Conservation (phyloP, 306 rosid species). For the Aeschynomene evenia region DNA sequence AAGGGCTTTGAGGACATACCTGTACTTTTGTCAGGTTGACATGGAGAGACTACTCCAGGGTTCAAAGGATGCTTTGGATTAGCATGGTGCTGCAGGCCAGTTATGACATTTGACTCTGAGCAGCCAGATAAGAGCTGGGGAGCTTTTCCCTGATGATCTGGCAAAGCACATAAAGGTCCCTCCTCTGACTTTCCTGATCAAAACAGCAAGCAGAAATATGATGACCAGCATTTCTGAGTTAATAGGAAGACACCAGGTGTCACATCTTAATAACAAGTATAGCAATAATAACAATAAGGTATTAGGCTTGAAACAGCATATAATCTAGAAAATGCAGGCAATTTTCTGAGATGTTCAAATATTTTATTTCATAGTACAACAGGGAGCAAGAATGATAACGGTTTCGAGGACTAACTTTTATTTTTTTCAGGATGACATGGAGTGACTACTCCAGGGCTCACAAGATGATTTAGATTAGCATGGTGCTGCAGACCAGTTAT, state of each 20-base stretch:
- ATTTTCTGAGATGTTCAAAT: neutral
- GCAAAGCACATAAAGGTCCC: slow-evolving; percentile 27
- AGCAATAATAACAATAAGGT: neutral
- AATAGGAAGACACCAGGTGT: neutral
- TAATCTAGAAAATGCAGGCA: neutral
- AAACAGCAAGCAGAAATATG: slow-evolving; percentile 5
- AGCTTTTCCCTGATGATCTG: slow-evolving; percentile 31
- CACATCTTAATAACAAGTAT: neutral
- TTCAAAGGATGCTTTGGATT: slow-evolving; percentile 12
- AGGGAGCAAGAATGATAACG: neutral
- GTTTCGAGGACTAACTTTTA: slow-evolving; percentile 33
- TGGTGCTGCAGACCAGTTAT: slow-evolving; percentile 29
- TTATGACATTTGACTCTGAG: slow-evolving; percentile 30
- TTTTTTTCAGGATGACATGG: slow-evolving; percentile 11
- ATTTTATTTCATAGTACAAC: neutral
- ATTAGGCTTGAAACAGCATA: neutral
- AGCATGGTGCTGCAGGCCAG: slow-evolving; percentile 33
- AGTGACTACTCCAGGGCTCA: slow-evolving; percentile 4
- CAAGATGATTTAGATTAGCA: slow-evolving; percentile 19
- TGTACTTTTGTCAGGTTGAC: slow-evolving; percentile 16
- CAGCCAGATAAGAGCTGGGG: slow-evolving; percentile 20
- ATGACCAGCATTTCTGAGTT: neutral
- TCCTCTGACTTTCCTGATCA: slow-evolving; percentile 47
- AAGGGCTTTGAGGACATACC: slow-evolving; percentile 32
- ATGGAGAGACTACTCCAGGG: neutral